Conservation (phyloP, 805 yeast species). For the Kodamaea restingae region DNA sequence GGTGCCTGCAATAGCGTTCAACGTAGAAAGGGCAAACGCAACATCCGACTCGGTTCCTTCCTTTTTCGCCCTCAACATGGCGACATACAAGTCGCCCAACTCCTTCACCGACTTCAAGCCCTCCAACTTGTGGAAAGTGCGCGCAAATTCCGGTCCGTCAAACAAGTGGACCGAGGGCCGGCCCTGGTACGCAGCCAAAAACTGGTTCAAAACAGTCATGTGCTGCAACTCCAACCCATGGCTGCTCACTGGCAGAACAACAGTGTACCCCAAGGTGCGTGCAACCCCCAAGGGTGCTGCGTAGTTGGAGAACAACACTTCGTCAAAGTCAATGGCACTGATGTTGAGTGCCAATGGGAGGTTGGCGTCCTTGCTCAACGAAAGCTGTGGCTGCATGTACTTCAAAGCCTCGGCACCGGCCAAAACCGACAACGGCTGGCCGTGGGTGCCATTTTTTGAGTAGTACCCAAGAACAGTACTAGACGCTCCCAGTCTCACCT, state of each 20-base stretch:
- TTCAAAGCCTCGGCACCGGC: constrained; percentile 66
- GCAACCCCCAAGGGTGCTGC: constrained; percentile 60
- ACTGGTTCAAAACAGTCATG: constrained; percentile 59
- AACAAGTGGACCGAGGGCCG: constrained; percentile 67
- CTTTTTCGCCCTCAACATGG: constrained; percentile 25
- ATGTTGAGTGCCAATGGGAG: constrained; percentile 68
- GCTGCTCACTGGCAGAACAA: constrained; percentile 59
- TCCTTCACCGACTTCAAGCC: constrained; percentile 42
- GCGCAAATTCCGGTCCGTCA: constrained; percentile 70
- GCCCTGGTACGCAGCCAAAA: constrained; percentile 46
- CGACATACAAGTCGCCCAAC: constrained; percentile 35
- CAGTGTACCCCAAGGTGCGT: constrained; percentile 57
- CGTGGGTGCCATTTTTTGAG: constrained; percentile 26
- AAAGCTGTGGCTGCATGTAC: constrained; percentile 61
- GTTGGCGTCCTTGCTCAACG: constrained; percentile 13
- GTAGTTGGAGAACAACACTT: constrained; percentile 60
- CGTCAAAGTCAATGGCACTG: constrained; percentile 72
- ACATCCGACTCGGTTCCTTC: constrained; percentile 17
- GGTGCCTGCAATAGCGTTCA: constrained; percentile 55
- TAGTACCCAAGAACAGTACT: constrained; percentile 72
- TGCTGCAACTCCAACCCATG: constrained; percentile 60
- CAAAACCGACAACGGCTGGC: constrained; percentile 44
- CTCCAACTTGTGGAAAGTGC: constrained; percentile 45
- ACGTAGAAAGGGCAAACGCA: constrained; percentile 42
- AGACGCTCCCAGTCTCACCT: constrained; percentile 83